phyloP scores from a whole-genome alignment of 1,284 basidiomycete species.

The Erythrobasidium hasegawianum region DNA sequence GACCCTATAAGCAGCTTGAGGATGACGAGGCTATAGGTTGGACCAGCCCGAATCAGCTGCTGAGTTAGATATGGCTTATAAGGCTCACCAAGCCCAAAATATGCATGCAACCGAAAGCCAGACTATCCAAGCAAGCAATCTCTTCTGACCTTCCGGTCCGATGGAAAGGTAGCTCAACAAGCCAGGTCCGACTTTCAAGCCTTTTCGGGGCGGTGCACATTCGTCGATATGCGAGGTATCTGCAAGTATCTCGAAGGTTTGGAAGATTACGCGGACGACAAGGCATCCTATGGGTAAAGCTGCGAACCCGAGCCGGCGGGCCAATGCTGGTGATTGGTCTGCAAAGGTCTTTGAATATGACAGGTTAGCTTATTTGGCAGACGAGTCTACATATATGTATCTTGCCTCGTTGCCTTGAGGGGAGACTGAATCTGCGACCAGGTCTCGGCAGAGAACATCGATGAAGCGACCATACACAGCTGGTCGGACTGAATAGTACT shows the following conservation, averaged over 20 bases:
- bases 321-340: slow-evolving; percentile 91
- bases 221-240: slow-evolving; percentile 51
- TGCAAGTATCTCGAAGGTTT: slow-evolving; percentile 65
- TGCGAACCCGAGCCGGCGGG: slow-evolving; percentile 88
- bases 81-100: neutral
- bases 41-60: slow-evolving; percentile 39
- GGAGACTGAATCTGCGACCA: slow-evolving; percentile 55
- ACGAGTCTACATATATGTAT: slow-evolving; percentile 6
- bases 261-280: slow-evolving; percentile 78
- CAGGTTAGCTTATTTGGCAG: neutral
- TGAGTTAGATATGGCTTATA: neutral
- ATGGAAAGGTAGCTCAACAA: slow-evolving; percentile 21
- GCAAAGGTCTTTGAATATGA: slow-evolving; percentile 70
- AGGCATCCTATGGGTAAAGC: slow-evolving; percentile 87
- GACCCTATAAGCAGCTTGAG: slow-evolving; percentile 79
- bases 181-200: neutral
- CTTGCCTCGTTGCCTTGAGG: slow-evolving; percentile 6
- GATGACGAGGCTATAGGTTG: slow-evolving; percentile 57
- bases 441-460: slow-evolving; percentile 91
- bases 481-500: slow-evolving; percentile 72
- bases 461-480: slow-evolving; percentile 93
- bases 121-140: slow-evolving; percentile 56
- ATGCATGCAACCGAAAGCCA: neutral
- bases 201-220: slow-evolving; percentile 40
- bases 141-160: slow-evolving; percentile 43